Evolutionary conservation across 2,329 filamentous ascomycete species (phyloP).

Genomic region (Lecanicillium sp.): DNA sequence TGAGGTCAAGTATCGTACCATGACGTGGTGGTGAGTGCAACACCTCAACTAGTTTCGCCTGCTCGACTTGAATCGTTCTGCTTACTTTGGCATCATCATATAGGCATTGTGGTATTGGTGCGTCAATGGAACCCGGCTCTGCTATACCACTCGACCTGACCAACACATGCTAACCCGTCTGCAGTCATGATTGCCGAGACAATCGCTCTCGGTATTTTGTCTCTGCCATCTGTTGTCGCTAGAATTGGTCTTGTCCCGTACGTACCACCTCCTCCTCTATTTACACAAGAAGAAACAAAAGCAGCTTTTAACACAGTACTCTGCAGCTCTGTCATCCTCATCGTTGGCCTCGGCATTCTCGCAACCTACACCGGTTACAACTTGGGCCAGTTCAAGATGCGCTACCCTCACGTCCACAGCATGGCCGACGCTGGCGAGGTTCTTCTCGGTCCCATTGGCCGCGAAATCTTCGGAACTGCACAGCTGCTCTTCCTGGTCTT

Average conservation of each 20-base stretch:
- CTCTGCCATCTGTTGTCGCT: constrained; percentile 16
- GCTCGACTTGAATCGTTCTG: neutral
- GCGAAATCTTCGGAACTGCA: constrained; percentile 48
- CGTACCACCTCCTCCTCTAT: neutral
- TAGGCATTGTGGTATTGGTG: neutral
- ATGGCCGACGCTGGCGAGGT: constrained; percentile 58
- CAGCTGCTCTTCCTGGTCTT: constrained; percentile 56
- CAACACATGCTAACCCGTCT: neutral
- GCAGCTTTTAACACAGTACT: neutral
- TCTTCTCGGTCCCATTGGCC: constrained; percentile 47
- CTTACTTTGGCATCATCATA: no score
- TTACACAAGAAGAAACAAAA: neutral
- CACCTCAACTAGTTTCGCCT: neutral
- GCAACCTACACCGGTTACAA: constrained; percentile 34
- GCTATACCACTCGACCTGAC: neutral
- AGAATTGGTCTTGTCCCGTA: constrained; percentile 20
- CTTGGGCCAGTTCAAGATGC: constrained; percentile 32
- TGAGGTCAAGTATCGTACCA: neutral
- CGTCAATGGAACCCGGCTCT: neutral
- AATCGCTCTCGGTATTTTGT: constrained; percentile 16
- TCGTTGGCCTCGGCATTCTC: constrained; percentile 25
- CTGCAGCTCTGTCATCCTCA: constrained; percentile 23
- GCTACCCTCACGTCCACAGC: constrained; percentile 45
- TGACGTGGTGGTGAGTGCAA: neutral
- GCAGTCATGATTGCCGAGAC: neutral